Evolutionary conservation across 2,329 filamentous ascomycete genomes (phyloP), one percentile per base, ranked within the genome.

Genomic region (Arachnopeziza araneosa): DNA sequence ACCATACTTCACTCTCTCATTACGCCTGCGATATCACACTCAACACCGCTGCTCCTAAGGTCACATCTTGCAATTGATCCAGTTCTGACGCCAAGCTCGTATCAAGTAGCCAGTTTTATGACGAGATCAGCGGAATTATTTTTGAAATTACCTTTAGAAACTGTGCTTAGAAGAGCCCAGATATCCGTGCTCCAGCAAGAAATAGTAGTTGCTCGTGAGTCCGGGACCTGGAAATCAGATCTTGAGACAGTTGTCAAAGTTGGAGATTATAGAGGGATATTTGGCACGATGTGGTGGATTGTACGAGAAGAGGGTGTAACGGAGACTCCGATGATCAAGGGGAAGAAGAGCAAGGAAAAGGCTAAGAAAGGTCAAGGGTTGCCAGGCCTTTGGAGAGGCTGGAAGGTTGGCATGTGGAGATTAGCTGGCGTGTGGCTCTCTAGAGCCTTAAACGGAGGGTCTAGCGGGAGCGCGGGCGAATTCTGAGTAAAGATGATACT

Each of bases 261-360:
- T 0, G 93, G 92, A 1, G 84, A 84, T 3, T 99, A 96, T 73
- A 80, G 84, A 36, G 95, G 95, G n/a, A 81, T 96, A 1, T 73
- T 95, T n/a, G 90, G 91, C 2, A 97, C 93, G 1, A 93, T 97
- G 83, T 93, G 91, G 80, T 84, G 84, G 62, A 95, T 99, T 63
- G 82, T 90, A 1, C 82, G 87, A 44, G 90, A 96, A 68, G 95
- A 99, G 73, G 95, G 95, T 8, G 58, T 63, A 1, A 57, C 60
- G 50, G 63, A 63, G 52, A 30, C 52, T 14, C 58, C 60, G 1
- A 7, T 51, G 10, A 32, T 54, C 9, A 60, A 54, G n/a, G 57
- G 23, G 17, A n/a, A 63, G 54, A 22, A 57, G 22, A 22, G 22
- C 58, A 69, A 64, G 54, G 44, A 51, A 17, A 50, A 21, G 12